Percentiles rank a stretch among this genome's conserved stretches.
phyloP scores from a whole-genome alignment of 2,329 filamentous ascomycete genomes.

The Monosporascus sp. region DNA sequence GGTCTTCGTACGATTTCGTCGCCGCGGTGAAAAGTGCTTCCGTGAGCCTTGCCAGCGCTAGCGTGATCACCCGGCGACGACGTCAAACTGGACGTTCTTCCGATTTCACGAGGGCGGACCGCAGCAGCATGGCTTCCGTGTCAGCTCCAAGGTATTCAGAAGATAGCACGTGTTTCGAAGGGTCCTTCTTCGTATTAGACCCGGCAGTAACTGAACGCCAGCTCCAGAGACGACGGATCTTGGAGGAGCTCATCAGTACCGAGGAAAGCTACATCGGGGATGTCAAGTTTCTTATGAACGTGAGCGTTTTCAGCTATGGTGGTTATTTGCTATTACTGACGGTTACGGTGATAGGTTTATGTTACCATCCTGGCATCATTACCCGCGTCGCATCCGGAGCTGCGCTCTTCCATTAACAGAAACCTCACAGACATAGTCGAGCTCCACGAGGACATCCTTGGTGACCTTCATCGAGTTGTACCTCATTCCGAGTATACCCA shows the following conservation, averaged over 20 bases:
- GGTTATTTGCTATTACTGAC: conserved; percentile 7
- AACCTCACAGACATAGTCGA: conserved; percentile 76
- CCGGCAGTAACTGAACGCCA: conserved; percentile 66
- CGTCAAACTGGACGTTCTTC: conserved; percentile 46
- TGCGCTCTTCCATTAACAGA: conserved; percentile 68
- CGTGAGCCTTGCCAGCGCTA: conserved; percentile 69
- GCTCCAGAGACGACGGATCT: conserved; percentile 67
- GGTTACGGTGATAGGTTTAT: conserved; percentile 53
- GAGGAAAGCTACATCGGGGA: conserved; percentile 88
- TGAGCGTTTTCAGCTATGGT: conserved; percentile 34
- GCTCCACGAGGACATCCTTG: conserved; percentile 76
- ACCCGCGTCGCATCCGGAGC: conserved; percentile 56
- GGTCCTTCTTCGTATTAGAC: conserved; percentile 48
- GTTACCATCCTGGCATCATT: conserved; percentile 69
- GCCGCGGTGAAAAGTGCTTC: conserved; percentile 77
- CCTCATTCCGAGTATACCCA: conserved; percentile 63
- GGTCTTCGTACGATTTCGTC: conserved; percentile 74
- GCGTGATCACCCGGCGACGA: conserved; percentile 58
- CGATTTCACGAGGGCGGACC: conserved; percentile 53
- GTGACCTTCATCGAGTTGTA: conserved; percentile 64
- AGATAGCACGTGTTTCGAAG: conserved; percentile 58
- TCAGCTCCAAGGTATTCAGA: conserved; percentile 58
- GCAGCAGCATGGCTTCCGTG: conserved; percentile 57
- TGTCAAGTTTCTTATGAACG: conserved; percentile 79
- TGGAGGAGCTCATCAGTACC: conserved; percentile 80